These are phyloP conservation scores for Vigna radiata DNA, from an alignment of 306 rosid species.

Conservation along the genomic window DNA sequence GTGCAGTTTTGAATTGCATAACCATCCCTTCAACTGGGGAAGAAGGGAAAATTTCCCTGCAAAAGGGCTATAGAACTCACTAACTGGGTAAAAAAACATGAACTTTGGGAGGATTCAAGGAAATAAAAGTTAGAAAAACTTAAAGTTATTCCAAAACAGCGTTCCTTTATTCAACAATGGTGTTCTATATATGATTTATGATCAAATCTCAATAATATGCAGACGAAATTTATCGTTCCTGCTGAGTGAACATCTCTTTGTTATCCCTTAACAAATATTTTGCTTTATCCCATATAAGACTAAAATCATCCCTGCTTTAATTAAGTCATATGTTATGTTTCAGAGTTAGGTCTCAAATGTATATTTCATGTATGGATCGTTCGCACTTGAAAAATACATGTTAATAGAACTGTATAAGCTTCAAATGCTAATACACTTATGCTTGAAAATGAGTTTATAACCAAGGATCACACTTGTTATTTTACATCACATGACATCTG, in stretches of 20 bases:
- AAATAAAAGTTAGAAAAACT: too few relatives aligned
- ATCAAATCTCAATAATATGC: too few relatives aligned
- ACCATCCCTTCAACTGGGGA: neutral
- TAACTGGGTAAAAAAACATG: too few relatives aligned
- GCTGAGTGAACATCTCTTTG: too few relatives aligned
- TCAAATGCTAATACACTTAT: neutral
- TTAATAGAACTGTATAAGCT: neutral
- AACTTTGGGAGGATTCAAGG: too few relatives aligned
- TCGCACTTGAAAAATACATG: neutral
- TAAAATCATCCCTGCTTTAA: neutral
- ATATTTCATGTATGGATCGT: neutral
- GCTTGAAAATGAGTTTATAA: conserved; percentile 9
- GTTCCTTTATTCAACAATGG: too few relatives aligned
- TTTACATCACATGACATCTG: neutral
- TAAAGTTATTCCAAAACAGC: too few relatives aligned
- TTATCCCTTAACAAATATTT: neutral
- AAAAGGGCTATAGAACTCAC: too few relatives aligned
- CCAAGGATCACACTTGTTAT: neutral
- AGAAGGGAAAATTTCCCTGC: too few relatives aligned
- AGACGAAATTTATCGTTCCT: too few relatives aligned
- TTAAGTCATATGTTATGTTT: neutral
- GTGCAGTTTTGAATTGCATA: neutral
- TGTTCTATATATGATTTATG: too few relatives aligned
- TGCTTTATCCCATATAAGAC: neutral
- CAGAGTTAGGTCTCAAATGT: neutral